A percentile compares a stretch with the other conserved stretches of the same genome.
These are phyloP conservation scores for Pelargonium nanum DNA, from an alignment of 345 rosid genomes.

Conservation along the genomic window DNA sequence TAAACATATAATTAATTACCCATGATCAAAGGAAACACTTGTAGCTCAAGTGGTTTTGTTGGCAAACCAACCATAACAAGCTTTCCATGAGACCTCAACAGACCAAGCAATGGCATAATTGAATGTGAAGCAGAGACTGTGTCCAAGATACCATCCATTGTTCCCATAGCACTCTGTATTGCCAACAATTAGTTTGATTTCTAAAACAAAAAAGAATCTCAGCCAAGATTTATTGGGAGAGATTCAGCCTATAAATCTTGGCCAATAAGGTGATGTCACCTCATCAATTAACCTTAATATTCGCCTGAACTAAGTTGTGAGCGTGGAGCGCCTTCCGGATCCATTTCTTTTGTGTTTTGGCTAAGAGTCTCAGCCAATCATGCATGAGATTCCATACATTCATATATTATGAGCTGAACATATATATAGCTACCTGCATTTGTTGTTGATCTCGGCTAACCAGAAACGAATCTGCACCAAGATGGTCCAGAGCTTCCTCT, in stretches of 20 bases:
- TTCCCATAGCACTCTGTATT: constrained; percentile 20
- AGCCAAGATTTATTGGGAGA: not conserved
- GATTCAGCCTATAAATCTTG: not conserved
- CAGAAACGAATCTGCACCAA: constrained; percentile 23
- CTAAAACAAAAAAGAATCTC: not conserved
- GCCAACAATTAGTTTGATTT: not conserved
- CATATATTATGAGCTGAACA: not conserved
- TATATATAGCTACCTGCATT: constrained; percentile 15
- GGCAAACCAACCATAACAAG: constrained; percentile 23
- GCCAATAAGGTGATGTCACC: not conserved
- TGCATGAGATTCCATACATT: not conserved
- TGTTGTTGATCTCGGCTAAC: constrained; percentile 16
- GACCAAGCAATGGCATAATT: constrained; percentile 18
- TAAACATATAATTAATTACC: constrained; percentile 12
- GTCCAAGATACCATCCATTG: constrained; percentile 36
- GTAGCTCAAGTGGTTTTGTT: constrained; percentile 26
- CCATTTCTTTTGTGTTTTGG: too few relatives aligned
- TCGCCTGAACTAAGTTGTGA: too few relatives aligned
- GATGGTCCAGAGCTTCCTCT: constrained; percentile 16
- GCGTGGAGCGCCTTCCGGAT: too few relatives aligned
- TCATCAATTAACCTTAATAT: not conserved
- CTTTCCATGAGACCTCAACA: constrained; percentile 25
- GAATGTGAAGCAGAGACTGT: constrained; percentile 22
- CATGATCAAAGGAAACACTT: constrained; percentile 11
- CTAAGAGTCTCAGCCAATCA: too few relatives aligned